These are phyloP conservation scores for Hyphopichia buzzinii DNA, from an alignment of 1,139 yeast genomes.

Conservation along the genomic window DNA sequence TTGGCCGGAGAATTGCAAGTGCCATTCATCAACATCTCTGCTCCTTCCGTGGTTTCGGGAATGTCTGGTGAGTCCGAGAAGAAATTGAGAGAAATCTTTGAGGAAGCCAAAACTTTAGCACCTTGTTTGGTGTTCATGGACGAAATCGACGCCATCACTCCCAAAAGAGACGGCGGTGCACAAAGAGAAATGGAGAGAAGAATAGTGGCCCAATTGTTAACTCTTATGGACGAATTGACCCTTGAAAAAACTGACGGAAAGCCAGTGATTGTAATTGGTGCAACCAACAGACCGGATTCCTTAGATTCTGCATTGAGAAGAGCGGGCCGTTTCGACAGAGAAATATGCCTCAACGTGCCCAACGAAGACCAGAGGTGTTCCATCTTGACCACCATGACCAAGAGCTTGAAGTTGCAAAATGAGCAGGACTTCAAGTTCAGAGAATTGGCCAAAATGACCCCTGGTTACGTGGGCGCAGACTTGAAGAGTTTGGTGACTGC, in stretches of 20 bases:
- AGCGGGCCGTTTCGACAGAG: slow-evolving; percentile 50
- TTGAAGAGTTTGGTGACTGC: slow-evolving; percentile 91
- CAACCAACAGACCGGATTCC: slow-evolving; percentile 50
- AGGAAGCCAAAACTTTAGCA: slow-evolving; percentile 85
- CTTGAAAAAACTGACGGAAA: slow-evolving; percentile 86
- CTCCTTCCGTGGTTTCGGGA: slow-evolving; percentile 97
- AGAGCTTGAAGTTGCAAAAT: slow-evolving; percentile 55
- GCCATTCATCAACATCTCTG: slow-evolving; percentile 87
- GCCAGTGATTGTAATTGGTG: slow-evolving; percentile 66
- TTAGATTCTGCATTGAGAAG: slow-evolving; percentile 48
- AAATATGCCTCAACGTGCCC: slow-evolving; percentile 77
- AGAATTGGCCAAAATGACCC: slow-evolving; percentile 85
- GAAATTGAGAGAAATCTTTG: slow-evolving; percentile 87
- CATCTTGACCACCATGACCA: slow-evolving; percentile 73
- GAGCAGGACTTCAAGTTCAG: slow-evolving; percentile 65
- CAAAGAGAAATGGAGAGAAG: slow-evolving; percentile 98
- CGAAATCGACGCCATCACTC: slow-evolving; percentile 97
- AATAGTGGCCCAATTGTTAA: slow-evolving; percentile 90
- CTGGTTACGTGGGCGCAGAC: slow-evolving; percentile 99
- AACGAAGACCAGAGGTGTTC: slow-evolving; percentile 78
- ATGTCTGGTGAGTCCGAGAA: slow-evolving; percentile 99
- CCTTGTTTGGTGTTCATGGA: slow-evolving; percentile 93
- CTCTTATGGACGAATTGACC: slow-evolving; percentile 90
- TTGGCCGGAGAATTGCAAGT: slow-evolving; percentile 93
- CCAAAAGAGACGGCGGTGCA: slow-evolving; percentile 93